Evolutionary conservation across 768 basidiomycete genomes (phyloP).

Genomic region (Leccinellum luteum): DNA sequence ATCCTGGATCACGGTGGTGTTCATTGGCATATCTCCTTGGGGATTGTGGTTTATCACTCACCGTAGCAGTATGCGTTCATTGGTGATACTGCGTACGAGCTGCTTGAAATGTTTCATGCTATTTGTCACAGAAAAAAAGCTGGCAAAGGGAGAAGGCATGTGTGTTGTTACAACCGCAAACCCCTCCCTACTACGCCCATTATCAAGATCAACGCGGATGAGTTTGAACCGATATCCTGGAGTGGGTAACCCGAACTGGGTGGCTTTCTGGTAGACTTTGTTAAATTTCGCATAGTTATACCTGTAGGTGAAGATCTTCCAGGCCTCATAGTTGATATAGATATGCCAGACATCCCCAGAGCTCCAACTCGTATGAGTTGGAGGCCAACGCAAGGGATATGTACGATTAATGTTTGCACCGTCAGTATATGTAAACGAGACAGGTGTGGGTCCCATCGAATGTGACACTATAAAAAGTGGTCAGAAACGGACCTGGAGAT

Average conservation of each 20-base stretch:
- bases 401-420: rapidly evolving
- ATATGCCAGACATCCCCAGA: background rate
- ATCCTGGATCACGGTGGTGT: background rate
- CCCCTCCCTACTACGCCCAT: rapidly evolving
- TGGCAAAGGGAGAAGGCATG: background rate
- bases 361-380: background rate
- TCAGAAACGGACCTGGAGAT: background rate
- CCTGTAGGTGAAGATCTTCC: background rate
- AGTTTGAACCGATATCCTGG: background rate
- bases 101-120: background rate
- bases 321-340: background rate
- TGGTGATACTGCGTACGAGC: background rate
- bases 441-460: background rate
- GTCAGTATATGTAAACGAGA: background rate
- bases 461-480: background rate
- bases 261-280: background rate
- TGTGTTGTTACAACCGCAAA: background rate
- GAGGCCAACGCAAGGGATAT: background rate
- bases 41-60: background rate
- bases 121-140: background rate
- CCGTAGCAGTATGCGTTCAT: background rate
- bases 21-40: background rate
- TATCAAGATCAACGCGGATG: background rate
- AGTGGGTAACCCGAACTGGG: background rate
- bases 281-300: background rate